phyloP scores from a whole-genome alignment of 2,329 filamentous ascomycete species.

The Paecilomyces sp. region DNA sequence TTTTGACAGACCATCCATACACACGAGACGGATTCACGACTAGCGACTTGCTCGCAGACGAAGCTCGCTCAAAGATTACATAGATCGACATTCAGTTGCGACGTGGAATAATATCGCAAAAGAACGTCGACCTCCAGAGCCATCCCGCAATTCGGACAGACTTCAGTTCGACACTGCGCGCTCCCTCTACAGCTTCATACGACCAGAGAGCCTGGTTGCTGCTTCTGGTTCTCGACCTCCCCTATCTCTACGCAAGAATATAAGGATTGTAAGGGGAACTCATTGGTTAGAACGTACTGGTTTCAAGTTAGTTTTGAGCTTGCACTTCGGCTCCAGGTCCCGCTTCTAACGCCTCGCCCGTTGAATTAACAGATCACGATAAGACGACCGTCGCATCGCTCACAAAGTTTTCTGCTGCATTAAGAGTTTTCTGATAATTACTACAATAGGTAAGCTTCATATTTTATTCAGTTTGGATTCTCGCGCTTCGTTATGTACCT shows the following conservation, averaged over 20 bases:
- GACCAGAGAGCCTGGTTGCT: neutral
- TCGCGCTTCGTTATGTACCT: neutral
- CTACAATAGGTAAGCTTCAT: neutral
- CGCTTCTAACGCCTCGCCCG: neutral
- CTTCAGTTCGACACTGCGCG: neutral
- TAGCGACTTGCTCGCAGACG: neutral
- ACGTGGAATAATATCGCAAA: neutral
- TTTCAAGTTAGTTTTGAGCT: neutral
- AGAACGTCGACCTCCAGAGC: neutral
- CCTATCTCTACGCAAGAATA: neutral
- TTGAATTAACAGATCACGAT: neutral
- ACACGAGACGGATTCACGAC: neutral
- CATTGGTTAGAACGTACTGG: neutral
- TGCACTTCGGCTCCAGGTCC: neutral
- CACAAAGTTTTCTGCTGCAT: neutral
- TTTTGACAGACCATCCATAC: conserved; percentile 1
- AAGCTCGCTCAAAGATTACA: neutral
- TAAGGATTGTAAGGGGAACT: neutral
- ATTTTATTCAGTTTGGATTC: conserved; percentile 1
- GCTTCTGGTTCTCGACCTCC: neutral
- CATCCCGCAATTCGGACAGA: neutral
- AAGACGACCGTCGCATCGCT: neutral
- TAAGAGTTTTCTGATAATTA: neutral
- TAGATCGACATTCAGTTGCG: neutral
- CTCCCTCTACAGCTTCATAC: neutral